Base-by-base conservation (phyloP, 441 rosid genomes). In the Erysimum pusillum region DNA sequence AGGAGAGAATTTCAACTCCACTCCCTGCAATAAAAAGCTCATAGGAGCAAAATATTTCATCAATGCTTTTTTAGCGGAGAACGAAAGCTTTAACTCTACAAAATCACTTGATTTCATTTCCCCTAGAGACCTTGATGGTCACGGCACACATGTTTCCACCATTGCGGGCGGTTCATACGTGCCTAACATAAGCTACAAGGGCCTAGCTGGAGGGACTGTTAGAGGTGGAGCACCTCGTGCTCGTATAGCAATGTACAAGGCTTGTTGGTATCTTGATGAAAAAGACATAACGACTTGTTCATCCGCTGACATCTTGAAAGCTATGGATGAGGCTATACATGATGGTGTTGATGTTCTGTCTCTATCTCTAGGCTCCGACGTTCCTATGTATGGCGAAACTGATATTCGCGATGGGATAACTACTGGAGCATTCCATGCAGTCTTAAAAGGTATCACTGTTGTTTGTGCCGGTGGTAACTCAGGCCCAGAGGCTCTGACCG, bases 211-310 rank as follows among this genome's bases (percentile, higher is more conserved):
- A 45, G 92, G 97, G 45, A 80, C 76, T 4, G 80, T 81, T 57
- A 81, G 91, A 78, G 91, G 97, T 0, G 94, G 91, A 10, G 92
- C 90, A 3, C 91, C 92, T 0, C 80, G 31, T 35, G 93, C 94
- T 39, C 88, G 80, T 35, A 64, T 91, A 46, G 97, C 93, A 0
- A 70, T 86, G 10, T 91, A 89, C 81, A 91, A 89, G 81, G 90
- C 84, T 49, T 90, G 95, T 78, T 88, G 90, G 93, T 78, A 85
- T 49, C 58, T 83, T 31, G 83, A 68, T 20, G 38, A 48, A 10
- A 5, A 36, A 39, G 84, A 22, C 9, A 61, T 0, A 83, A 80
- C 35, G 73, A 78, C 63, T 45, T 87, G 92, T 49, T 67, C 88
- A 5, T 73, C 84, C 0, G 89, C 89, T 57, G 95, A 90, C 62